Evolutionary conservation across 768 basidiomycete species (phyloP), one percentile per base, ranked within the genome.

Genomic region (Fomitopsis pulvina): DNA sequence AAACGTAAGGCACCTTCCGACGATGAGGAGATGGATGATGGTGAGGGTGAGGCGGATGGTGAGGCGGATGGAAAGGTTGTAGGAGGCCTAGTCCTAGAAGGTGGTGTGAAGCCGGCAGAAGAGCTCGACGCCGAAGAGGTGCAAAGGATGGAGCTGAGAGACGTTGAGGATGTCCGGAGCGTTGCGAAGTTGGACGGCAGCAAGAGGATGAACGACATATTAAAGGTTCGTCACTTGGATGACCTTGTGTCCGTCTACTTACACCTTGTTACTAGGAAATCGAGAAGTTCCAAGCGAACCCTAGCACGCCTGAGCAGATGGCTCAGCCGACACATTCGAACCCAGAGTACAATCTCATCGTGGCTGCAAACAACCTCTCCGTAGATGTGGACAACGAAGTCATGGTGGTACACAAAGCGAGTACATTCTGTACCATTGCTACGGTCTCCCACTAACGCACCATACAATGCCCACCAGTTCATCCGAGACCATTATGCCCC

Each of bases 321-420:
- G 74, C 83, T 1, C 71, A 86, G 28, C 85, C 86, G 21, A 84
- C 89, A 1, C 88, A 92, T 63, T 76, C 92, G 53, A 94, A 95
- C 63, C 90, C 92, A 1, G 96, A 99, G 67, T 99, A 99, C 71
- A 82, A 85, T 54, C 75, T 98, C 53, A 98, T 98, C 60, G 96
- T 99, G 4, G 85, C 92, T 58, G 92, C 96, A 22, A 99, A 99
- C 72, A 99, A 99, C 67, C 73, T 98, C 51, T 92, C 93, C 1
- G 96, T 99, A 38, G 96, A 99, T 60, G 84, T 98, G 4, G 96
- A 99, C 69, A 99, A 99, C 59, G 96, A 99, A 67, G 91, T 97
- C 48, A 75, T 99, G 29, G 76, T 99, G 27, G 94, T 99, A 0
- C 92, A 99, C 72, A 99, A 99, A 77, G 92, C 79, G 58, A 55